Percentiles rank a stretch among this genome's conserved stretches.
Evolutionary conservation across 1,284 basidiomycete species (phyloP).

Genomic region (Cryptococcus maquisensis): DNA sequence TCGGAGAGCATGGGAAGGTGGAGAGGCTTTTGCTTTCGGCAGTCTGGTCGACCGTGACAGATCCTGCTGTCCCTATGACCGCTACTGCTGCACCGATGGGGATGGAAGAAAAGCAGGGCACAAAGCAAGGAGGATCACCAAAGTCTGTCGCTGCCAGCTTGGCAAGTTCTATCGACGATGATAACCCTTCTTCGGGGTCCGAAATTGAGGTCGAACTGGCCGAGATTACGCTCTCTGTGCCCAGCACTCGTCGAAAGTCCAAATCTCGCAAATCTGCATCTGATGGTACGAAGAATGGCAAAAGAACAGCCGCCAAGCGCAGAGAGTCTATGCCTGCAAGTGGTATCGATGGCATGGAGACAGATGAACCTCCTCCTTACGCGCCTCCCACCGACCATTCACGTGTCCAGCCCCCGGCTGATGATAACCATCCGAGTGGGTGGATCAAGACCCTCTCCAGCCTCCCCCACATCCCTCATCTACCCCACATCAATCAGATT

Average conservation of each 20-base stretch:
- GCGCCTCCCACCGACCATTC: slow-evolving; percentile 14
- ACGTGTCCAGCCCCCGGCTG: slow-evolving; percentile 6
- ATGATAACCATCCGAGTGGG: slow-evolving; percentile 18
- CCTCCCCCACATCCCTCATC: slow-evolving; percentile 21
- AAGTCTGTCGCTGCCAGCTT: slow-evolving; percentile 13
- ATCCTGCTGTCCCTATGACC: not conserved
- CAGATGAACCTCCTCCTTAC: slow-evolving; percentile 41
- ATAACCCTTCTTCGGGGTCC: slow-evolving; percentile 44
- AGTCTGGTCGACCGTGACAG: slow-evolving; percentile 32
- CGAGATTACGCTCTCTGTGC: slow-evolving; percentile 7
- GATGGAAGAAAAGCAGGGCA: slow-evolving; percentile 1
- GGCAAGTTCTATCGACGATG: slow-evolving; percentile 41
- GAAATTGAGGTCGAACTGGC: slow-evolving; percentile 24
- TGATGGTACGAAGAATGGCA: no score
- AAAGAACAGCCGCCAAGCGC: not conserved
- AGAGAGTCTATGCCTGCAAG: not conserved
- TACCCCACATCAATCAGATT: slow-evolving; percentile 23
- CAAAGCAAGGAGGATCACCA: slow-evolving; percentile 4
- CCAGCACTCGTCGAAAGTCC: slow-evolving; percentile 10
- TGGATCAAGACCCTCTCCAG: slow-evolving; percentile 44
- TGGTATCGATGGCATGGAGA: not conserved
- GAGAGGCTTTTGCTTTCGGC: slow-evolving; percentile 47
- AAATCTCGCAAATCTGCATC: slow-evolving; percentile 4
- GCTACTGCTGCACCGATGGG: not conserved
- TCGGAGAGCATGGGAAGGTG: slow-evolving; percentile 55